These are phyloP conservation scores for Pilasporangium apinafurcum DNA, from an alignment of 352 stramenopile genomes.

Conservation along the genomic window DNA sequence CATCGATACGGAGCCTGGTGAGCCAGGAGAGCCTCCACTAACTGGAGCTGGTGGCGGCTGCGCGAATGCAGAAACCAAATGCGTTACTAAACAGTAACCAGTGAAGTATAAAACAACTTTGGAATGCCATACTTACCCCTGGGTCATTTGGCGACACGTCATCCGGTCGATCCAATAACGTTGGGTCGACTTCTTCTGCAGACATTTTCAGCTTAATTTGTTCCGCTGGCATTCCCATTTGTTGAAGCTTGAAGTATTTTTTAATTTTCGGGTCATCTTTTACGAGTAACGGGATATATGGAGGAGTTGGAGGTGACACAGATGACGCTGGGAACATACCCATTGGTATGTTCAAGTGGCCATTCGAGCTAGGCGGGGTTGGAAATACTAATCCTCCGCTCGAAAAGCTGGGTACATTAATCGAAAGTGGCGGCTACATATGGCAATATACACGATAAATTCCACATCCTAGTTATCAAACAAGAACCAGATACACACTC, in stretches of 20 bases:
- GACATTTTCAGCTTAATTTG: conserved; percentile 85
- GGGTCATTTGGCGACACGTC: conserved; percentile 75
- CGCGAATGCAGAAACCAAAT: not conserved
- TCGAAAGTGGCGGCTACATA: conserved; percentile 13
- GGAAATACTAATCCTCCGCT: too few relatives aligned
- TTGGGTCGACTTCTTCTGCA: conserved; percentile 51
- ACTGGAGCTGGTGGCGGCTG: conserved; percentile 29
- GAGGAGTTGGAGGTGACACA: conserved; percentile 3
- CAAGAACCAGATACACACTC: conserved; percentile 10
- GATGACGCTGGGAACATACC: conserved; percentile 11
- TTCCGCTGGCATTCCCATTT: conserved; percentile 79
- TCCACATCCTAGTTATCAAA: not conserved
- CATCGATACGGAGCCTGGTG: conserved; percentile 64
- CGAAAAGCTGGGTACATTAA: too few relatives aligned
- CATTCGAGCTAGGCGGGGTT: too few relatives aligned
- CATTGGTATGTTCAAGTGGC: conserved; percentile 22
- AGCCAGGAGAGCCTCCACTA: conserved; percentile 5
- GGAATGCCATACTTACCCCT: conserved; percentile 32
- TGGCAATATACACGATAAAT: not conserved
- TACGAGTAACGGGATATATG: conserved; percentile 66
- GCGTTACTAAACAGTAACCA: not conserved
- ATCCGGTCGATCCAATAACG: conserved; percentile 60
- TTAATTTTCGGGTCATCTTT: conserved; percentile 67
- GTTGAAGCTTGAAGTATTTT: conserved; percentile 81
- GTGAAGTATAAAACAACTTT: not conserved